Evolutionary conservation across 768 basidiomycete genomes (phyloP), one percentile per base, ranked within the genome.

Genomic region (Leccinum ochraceum): DNA sequence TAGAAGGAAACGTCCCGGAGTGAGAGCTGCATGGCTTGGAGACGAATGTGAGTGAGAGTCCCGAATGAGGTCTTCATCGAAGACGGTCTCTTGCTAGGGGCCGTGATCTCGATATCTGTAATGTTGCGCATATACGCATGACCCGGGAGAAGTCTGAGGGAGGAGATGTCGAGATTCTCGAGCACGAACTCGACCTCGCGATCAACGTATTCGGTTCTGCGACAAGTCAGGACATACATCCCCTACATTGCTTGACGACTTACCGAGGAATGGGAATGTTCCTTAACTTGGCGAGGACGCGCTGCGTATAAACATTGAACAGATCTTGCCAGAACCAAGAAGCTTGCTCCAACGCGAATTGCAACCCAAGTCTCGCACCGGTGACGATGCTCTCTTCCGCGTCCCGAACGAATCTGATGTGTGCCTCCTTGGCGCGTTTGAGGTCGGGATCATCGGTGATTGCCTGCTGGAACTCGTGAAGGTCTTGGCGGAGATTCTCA

Each of bases 271-370:
- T 89, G 11, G 89, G 89, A 14, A 90, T 73, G 56, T 83, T 81
- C 65, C 83, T 83, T 69, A 90, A 62, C 67, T 81, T 74, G 28
- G 61, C 65, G 58, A 88, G 69, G 1, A 83, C 36, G 9, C 81
- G 80, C 16, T 91, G 92, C 1, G 89, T 70, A 67, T 92, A 93
- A 16, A 92, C 88, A 66, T 87, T 89, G 78, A 91, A 87, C 7
- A 93, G 61, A 61, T 95, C 93, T 70, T 87, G 83, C 87, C 87
- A 90, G 75, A 90, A 83, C 89, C 89, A 91, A 1, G 86, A 81
- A 6, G 83, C 81, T 51, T 86, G 81, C 57, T 88, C 86, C 62
- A 87, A 67, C 4, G 82, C 80, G 10, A 79, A 80, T 67, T 86
- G 80, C 49, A 86, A 49, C 6, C 81, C 79, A 0, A 76, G 44